Evolutionary conservation across 129 eudicot species (phyloP), one percentile per base, ranked within the genome.

Genomic region (Artemisia annua): DNA sequence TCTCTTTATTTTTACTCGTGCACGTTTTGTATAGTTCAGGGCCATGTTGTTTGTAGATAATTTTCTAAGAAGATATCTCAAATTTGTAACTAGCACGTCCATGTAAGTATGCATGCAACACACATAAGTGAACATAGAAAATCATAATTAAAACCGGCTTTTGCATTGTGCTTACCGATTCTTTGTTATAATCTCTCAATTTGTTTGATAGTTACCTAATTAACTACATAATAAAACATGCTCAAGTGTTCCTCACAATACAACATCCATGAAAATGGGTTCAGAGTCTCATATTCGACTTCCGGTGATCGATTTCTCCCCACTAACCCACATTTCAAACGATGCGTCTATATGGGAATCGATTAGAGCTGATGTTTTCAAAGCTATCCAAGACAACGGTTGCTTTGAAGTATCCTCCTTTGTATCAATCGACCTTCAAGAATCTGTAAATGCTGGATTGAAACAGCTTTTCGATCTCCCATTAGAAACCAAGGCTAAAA

Each of bases 401-500:
- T 73, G 79, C 73, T 79, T 79, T 9, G 83, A 79, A 79, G 75
- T 67, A 8, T 76, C 75, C 9, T 69, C 81, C 1, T 58, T 78
- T 43, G 65, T 70, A 43, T 69, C 76, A 46, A 67, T 58, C 32
- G 68, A 57, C 28, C 78, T 72, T 52, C 78, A 79, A 66, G 83
- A 79, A 49, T 63, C 66, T 0, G 83, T 79, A 13, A 35, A 68
- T 32, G 69, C 44, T 66, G 79, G 63, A 22, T 11, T 72, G 28
- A 74, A 67, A 74, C 70, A 79, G 7, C 54, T 79, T 4, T 79
- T 79, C 4, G 79, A 79, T 66, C 79, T 79, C 57, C 83, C 83
- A 1, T 5, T 49, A 62, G 74, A 79, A 48, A 79, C 70, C 15
- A 79, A 79, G 58, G 59, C 12, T 58, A 51, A 35, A 22, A 78